Evolutionary conservation across 257 asterid genomes (phyloP).

Genomic region (Coffea canephora): DNA sequence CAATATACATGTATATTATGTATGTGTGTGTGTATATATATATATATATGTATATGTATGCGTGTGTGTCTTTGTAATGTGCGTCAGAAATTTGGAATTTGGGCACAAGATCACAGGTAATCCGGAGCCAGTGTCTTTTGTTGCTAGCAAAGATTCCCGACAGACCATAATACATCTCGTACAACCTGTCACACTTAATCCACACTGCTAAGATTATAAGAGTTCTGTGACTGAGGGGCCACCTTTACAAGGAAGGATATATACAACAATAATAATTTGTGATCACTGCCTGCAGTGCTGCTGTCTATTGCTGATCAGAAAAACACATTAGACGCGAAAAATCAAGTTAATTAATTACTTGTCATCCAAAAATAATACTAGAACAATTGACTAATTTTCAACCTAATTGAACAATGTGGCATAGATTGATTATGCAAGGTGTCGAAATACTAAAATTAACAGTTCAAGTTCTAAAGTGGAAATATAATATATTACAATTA

Average conservation of each 20-base stretch:
- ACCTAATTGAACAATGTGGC: no score
- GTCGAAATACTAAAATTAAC: no score
- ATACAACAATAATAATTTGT: neutral
- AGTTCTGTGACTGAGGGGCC: neutral
- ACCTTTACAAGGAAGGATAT: neutral
- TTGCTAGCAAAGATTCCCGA: constrained; percentile 23
- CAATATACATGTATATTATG: neutral
- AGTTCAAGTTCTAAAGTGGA: no score
- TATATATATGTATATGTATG: neutral
- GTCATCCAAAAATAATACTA: no score
- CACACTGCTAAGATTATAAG: constrained; percentile 15
- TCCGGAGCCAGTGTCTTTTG: constrained; percentile 16
- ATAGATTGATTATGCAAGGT: no score
- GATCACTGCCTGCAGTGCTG: neutral
- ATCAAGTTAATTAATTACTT: no score
- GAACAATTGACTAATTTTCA: no score
- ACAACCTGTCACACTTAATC: constrained; percentile 27
- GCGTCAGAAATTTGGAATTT: constrained; percentile 6
- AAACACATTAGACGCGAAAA: no score
- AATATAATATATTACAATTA: no score
- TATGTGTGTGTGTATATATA: neutral
- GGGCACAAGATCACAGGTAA: constrained; percentile 10
- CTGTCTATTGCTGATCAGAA: neutral
- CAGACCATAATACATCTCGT: constrained; percentile 25
- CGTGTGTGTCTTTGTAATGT: neutral